These are phyloP conservation scores for Ophiostoma quercus DNA, from an alignment of 2,329 filamentous ascomycete genomes.

Conservation along the genomic window DNA sequence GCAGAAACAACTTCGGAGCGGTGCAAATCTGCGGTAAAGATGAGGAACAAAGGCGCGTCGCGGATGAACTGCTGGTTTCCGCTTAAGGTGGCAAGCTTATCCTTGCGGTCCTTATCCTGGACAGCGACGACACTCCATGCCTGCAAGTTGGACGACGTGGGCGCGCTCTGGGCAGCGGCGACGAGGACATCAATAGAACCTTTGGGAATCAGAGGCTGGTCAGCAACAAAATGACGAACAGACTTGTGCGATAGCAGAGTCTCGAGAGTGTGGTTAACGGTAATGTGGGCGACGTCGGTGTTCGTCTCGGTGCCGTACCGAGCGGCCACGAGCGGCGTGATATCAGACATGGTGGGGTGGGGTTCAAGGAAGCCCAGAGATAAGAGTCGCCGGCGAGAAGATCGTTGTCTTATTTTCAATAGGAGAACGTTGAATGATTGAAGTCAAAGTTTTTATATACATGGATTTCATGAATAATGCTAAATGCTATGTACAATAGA, in stretches of 20 bases:
- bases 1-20: slow-evolving; percentile 2
- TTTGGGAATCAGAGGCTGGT: slow-evolving; percentile 24
- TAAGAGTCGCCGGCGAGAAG: not conserved
- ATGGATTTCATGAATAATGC: not conserved
- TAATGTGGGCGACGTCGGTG: slow-evolving; percentile 11
- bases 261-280: slow-evolving; percentile 31
- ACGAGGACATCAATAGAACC: slow-evolving; percentile 32
- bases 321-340: slow-evolving; percentile 9
- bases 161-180: slow-evolving; percentile 35
- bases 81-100: slow-evolving; percentile 31
- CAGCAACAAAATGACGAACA: slow-evolving; percentile 31
- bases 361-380: not conserved
- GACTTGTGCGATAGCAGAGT: slow-evolving; percentile 33
- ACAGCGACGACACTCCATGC: slow-evolving; percentile 35
- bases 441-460: not conserved
- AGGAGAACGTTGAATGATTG: not conserved
- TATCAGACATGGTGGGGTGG: slow-evolving; percentile 14
- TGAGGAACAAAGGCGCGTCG: not conserved
- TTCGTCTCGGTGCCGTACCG: slow-evolving; percentile 15
- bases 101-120: slow-evolving; percentile 30
- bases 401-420: not conserved
- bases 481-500: not conserved
- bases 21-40: not conserved
- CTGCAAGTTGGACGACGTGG: slow-evolving; percentile 36
- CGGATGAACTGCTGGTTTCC: not conserved